Base-by-base conservation (phyloP, 352 stramenopile species). In the Thalassiosira mediterranea region DNA sequence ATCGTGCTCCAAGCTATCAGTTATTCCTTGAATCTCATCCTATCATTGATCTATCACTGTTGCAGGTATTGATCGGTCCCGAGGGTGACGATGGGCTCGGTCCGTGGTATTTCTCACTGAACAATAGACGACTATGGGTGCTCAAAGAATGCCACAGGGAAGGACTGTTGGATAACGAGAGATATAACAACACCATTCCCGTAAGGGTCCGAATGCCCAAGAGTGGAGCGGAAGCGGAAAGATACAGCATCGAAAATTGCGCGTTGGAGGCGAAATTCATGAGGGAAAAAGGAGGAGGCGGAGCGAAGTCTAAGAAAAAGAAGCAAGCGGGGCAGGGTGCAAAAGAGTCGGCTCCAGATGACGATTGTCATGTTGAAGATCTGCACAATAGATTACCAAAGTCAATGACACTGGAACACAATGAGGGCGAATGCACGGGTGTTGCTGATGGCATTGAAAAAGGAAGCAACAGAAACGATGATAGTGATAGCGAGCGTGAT, bases 81-180 rank as follows among this genome's bases (percentile, higher is more conserved):
- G 57, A 84, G 38, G 68, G 81, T 47, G 68, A 64, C 21, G 70
- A 86, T 44, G 75, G 72, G 17, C 11, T 57, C 8, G 60, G 70
- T 44, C 58, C 69, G 23, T 91, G 84, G 81, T 93, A 92, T 47
- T 92, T 91, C 68, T 89, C 81, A 2, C 61, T 93, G 2, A 93
- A 93, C 61, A 93, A 92, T 80, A 54, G 86, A 47, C 47, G 88
- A 57, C 57, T 93, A 3, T 93, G 79, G 82, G 84, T 93, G 26
- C 54, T 92, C 10, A 93, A 93, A 76, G 56, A 77, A 65, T 87
- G 84, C 42, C 68, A 74, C 21, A 71, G 87, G 34, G 86, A 91
- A 56, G 86, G 86, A 38, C 68, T 89, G 31, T 48, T 92, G 4
- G 52, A 76, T 13, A 63, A 69, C 38, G 51, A 71, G 17, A 4